phyloP scores from a whole-genome alignment of 176 grass and related monocot species.

The Panicum miliaceum region DNA sequence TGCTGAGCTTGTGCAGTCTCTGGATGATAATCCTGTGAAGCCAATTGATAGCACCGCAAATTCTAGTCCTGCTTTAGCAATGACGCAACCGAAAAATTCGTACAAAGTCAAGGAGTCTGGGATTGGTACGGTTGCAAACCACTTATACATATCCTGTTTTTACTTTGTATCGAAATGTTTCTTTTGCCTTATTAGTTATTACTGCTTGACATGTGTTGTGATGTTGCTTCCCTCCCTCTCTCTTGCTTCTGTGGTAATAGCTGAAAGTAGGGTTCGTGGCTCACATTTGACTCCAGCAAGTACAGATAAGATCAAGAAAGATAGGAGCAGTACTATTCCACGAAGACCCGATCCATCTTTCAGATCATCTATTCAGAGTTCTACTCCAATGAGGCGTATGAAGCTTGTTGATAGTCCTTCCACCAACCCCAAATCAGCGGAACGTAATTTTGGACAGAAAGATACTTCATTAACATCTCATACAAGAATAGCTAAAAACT shows the following conservation, averaged over 20 bases:
- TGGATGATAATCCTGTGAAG: slow-evolving; percentile 61
- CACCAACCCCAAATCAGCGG: slow-evolving; percentile 46
- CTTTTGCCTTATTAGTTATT: slow-evolving; percentile 18
- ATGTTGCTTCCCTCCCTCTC: background rate
- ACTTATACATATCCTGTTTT: slow-evolving; percentile 22
- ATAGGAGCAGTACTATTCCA: slow-evolving; percentile 46
- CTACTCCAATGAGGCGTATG: slow-evolving; percentile 47
- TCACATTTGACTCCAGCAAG: slow-evolving; percentile 44
- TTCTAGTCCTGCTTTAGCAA: slow-evolving; percentile 38
- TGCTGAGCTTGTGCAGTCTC: slow-evolving; percentile 55
- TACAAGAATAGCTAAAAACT: slow-evolving; percentile 42
- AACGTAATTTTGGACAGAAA: slow-evolving; percentile 47
- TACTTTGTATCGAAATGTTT: slow-evolving; percentile 22
- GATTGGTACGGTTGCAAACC: slow-evolving; percentile 44
- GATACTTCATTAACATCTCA: slow-evolving; percentile 49
- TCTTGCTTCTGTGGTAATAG: slow-evolving; percentile 41
- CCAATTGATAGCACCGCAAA: slow-evolving; percentile 42
- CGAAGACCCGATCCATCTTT: slow-evolving; percentile 64
- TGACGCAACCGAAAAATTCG: slow-evolving; percentile 45
- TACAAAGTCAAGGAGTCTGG: slow-evolving; percentile 52
- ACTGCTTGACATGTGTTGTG: background rate
- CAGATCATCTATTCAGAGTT: slow-evolving; percentile 49
- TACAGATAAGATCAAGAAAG: slow-evolving; percentile 52
- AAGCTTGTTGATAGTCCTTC: slow-evolving; percentile 53
- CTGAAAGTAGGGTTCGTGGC: slow-evolving; percentile 55